phyloP scores from a whole-genome alignment of 768 basidiomycete genomes.

The Tubosaeta brunneosetosa region DNA sequence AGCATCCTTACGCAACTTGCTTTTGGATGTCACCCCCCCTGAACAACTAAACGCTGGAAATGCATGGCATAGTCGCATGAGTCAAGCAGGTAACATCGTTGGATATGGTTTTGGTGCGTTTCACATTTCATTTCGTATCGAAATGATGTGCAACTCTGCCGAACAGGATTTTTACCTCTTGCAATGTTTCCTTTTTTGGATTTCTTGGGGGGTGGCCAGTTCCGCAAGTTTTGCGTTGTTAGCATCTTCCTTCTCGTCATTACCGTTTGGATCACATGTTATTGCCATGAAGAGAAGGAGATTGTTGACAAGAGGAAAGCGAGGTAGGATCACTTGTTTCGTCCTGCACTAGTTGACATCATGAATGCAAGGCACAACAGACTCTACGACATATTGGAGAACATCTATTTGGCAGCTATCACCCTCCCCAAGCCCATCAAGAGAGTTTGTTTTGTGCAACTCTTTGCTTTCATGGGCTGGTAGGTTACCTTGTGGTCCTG shows the following conservation, averaged over 20 bases:
- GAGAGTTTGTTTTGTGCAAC: slow-evolving; percentile 87
- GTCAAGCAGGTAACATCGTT: slow-evolving; percentile 93
- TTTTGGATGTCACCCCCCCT: slow-evolving; percentile 86
- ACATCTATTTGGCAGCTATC: slow-evolving; percentile 68
- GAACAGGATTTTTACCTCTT: slow-evolving; percentile 81
- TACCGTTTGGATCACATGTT: slow-evolving; percentile 88
- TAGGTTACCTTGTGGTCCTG: slow-evolving; percentile 29
- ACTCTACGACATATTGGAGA: slow-evolving; percentile 68
- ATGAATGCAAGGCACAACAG: slow-evolving; percentile 37
- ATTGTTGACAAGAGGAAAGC: slow-evolving; percentile 44
- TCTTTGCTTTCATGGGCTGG: slow-evolving; percentile 98
- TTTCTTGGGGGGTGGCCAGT: slow-evolving; percentile 86
- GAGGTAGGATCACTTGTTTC: slow-evolving; percentile 30
- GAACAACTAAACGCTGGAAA: slow-evolving; percentile 90
- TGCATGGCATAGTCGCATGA: slow-evolving; percentile 97
- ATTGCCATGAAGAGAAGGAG: slow-evolving; percentile 76
- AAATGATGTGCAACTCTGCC: slow-evolving; percentile 4
- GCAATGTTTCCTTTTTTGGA: slow-evolving; percentile 70
- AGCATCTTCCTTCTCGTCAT: slow-evolving; percentile 71
- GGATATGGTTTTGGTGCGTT: slow-evolving; percentile 84
- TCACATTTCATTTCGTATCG: background rate
- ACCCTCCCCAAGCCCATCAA: slow-evolving; percentile 80
- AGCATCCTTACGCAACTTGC: slow-evolving; percentile 88
- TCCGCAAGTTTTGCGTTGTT: slow-evolving; percentile 92
- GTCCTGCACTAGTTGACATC: background rate